These are phyloP conservation scores for Truncatella angustata DNA, from an alignment of 2,329 filamentous ascomycete species.

Conservation along the genomic window DNA sequence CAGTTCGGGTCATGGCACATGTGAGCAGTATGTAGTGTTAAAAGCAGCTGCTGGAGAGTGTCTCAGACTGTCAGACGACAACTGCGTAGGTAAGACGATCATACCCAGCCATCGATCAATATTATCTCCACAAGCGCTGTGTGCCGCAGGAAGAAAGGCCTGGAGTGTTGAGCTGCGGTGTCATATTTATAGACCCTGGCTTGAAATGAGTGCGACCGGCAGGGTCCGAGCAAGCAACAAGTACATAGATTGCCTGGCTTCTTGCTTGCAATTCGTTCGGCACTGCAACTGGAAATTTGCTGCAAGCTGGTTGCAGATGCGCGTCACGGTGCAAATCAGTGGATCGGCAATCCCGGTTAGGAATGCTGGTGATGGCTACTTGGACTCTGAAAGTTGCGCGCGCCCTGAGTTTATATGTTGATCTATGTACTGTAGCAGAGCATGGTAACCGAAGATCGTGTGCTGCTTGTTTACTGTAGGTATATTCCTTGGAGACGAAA, in stretches of 20 bases:
- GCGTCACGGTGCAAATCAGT: neutral
- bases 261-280: neutral
- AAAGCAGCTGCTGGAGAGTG: neutral
- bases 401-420: neutral
- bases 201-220: neutral
- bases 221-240: conserved; percentile 2
- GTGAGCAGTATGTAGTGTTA: neutral
- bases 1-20: neutral
- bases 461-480: too few relatives aligned
- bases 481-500: too few relatives aligned
- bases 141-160: neutral
- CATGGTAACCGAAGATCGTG: too few relatives aligned
- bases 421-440: too few relatives aligned
- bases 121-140: too few relatives aligned
- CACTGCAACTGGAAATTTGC: neutral
- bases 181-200: conserved; percentile 6
- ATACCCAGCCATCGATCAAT: neutral
- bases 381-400: too few relatives aligned
- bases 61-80: neutral
- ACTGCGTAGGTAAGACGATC: neutral
- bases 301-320: neutral
- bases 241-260: too few relatives aligned
- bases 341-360: neutral
- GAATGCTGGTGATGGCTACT: neutral
- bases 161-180: neutral